Percentiles rank a stretch among this genome's conserved stretches.
Evolutionary conservation across 345 rosid species (phyloP).

Genomic region (Salix viminalis): DNA sequence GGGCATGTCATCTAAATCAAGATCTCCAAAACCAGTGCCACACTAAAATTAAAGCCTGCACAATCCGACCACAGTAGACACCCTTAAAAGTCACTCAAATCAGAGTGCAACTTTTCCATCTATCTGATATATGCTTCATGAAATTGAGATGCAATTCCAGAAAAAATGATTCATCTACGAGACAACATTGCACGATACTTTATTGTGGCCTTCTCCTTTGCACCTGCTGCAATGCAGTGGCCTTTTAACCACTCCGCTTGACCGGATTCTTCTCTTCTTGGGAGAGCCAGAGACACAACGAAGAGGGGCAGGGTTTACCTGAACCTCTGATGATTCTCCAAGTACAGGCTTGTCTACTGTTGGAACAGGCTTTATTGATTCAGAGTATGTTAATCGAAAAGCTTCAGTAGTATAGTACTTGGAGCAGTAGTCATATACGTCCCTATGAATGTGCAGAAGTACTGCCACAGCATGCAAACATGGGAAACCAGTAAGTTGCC

Average conservation of each 20-base stretch:
- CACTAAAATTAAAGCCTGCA: not conserved
- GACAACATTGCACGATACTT: slow-evolving; percentile 23
- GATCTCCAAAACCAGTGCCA: not conserved
- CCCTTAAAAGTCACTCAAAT: not conserved
- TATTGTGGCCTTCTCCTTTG: slow-evolving; percentile 28
- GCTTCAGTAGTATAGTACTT: slow-evolving; percentile 19
- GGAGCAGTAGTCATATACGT: slow-evolving; percentile 24
- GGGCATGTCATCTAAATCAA: not conserved
- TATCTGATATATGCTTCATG: not conserved
- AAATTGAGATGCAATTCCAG: slow-evolving; percentile 2
- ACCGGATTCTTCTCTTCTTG: slow-evolving; percentile 22
- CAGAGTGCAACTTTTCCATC: slow-evolving; percentile 1
- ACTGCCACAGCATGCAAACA: slow-evolving; percentile 25
- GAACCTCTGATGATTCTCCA: slow-evolving; percentile 9
- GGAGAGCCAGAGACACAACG: slow-evolving; percentile 23
- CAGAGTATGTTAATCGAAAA: slow-evolving; percentile 15
- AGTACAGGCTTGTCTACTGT: slow-evolving; percentile 11
- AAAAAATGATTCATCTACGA: slow-evolving; percentile 11
- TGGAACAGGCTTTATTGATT: slow-evolving; percentile 25
- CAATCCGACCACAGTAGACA: not conserved
- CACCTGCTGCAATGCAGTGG: slow-evolving; percentile 32
- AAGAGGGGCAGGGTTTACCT: slow-evolving; percentile 17
- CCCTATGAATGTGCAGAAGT: slow-evolving; percentile 13
- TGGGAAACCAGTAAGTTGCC: slow-evolving; percentile 24
- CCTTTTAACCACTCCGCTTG: slow-evolving; percentile 19